These are phyloP conservation scores for Coniosporium apollinis DNA, from an alignment of 495 filamentous ascomycete species.

Conservation along the genomic window DNA sequence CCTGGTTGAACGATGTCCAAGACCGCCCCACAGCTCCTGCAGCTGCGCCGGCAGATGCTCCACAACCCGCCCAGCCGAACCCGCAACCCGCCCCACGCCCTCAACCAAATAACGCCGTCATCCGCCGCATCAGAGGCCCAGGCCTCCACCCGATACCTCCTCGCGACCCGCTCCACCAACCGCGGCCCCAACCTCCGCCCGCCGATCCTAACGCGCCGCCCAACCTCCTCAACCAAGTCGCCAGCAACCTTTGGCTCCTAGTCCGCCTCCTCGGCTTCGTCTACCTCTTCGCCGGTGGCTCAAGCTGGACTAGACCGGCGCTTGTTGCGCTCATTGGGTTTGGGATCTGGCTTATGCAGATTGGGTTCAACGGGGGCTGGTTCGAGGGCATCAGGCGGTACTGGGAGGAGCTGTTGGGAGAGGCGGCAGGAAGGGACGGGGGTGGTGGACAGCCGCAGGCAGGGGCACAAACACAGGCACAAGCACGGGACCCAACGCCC, in stretches of 20 bases:
- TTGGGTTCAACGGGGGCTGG: conserved; percentile 27
- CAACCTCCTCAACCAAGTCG: conserved; percentile 19
- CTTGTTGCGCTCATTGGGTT: conserved; percentile 43
- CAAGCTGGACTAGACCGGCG: conserved; percentile 51
- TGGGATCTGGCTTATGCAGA: conserved; percentile 46
- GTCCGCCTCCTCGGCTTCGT: conserved; percentile 58
- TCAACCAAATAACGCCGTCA: too few species aligned
- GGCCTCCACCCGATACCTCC: too few species aligned
- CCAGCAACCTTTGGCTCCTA: conserved; percentile 54
- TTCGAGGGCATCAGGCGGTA: not conserved
- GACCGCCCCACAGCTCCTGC: too few species aligned
- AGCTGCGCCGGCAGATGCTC: too few species aligned
- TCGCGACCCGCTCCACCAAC: conserved; percentile 1
- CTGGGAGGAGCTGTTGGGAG: not conserved
- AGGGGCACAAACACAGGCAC: conserved; percentile 3
- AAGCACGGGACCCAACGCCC: conserved; percentile 26
- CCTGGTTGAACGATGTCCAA: too few species aligned
- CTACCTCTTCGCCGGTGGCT: conserved; percentile 61
- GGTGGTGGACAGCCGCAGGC: not conserved
- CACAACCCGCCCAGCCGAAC: too few species aligned
- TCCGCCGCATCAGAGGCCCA: too few species aligned
- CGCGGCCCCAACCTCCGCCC: conserved; percentile 28
- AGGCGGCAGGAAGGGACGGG: not conserved
- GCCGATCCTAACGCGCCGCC: too few species aligned
- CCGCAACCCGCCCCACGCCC: too few species aligned